phyloP scores from a whole-genome alignment of 2,329 filamentous ascomycete species.

The Didymella pinodella region DNA sequence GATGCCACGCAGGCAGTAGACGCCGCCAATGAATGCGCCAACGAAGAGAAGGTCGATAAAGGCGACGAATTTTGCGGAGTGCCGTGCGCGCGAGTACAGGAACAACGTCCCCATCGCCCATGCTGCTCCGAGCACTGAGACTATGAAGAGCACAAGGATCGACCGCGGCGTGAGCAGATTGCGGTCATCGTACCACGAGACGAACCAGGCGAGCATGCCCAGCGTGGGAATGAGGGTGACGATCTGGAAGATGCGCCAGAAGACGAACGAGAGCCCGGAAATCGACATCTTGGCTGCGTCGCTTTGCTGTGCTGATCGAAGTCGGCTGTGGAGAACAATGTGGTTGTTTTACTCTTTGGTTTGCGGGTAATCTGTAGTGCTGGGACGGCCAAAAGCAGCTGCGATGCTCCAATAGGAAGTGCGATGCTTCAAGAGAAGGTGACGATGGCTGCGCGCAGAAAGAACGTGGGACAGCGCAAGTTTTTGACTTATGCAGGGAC shows the following conservation, averaged over 20 bases:
- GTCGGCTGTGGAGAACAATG: constrained; percentile 4
- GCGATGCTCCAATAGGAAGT: constrained; percentile 8
- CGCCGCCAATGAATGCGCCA: constrained; percentile 68
- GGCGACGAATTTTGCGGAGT: constrained; percentile 67
- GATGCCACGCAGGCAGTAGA: constrained; percentile 66
- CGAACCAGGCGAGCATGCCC: constrained; percentile 69
- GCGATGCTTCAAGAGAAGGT: constrained; percentile 4
- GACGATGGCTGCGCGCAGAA: constrained; percentile 6
- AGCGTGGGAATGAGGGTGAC: constrained; percentile 68
- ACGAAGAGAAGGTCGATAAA: constrained; percentile 69
- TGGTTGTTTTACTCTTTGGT: constrained; percentile 6
- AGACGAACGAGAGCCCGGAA: constrained; percentile 67
- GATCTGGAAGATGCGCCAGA: constrained; percentile 68
- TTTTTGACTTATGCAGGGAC: constrained; percentile 10
- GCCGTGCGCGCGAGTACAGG: constrained; percentile 65
- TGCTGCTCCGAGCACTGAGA: constrained; percentile 66
- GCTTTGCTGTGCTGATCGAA: constrained; percentile 3
- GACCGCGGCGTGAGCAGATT: constrained; percentile 67
- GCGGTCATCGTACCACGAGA: constrained; percentile 64
- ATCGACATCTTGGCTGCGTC: constrained; percentile 52
- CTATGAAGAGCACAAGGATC: constrained; percentile 71
- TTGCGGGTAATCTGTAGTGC: background rate
- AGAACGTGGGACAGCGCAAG: constrained; percentile 13
- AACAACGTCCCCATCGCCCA: constrained; percentile 69
- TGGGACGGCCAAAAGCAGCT: constrained; percentile 7